These are phyloP conservation scores for Cichorium intybus DNA, from an alignment of 140 eudicot species.

Conservation along the genomic window DNA sequence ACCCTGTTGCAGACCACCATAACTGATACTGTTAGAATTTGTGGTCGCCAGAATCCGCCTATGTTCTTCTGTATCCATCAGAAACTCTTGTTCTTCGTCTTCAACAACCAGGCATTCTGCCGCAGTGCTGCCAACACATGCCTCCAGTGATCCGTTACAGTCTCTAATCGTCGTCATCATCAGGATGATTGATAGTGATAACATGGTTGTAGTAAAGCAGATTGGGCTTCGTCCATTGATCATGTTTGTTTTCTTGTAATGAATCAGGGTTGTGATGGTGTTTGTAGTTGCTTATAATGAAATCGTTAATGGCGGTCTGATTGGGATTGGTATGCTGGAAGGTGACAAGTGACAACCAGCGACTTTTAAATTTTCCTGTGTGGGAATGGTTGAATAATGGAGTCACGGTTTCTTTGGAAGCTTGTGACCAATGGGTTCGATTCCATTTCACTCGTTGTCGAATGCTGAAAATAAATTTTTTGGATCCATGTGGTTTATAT, in stretches of 20 bases:
- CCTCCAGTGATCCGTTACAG: background rate
- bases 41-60: constrained; percentile 8
- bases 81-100: constrained; percentile 19
- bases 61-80: constrained; percentile 25
- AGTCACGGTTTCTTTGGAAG: background rate
- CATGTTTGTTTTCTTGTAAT: constrained; percentile 3
- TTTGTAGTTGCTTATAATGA: background rate
- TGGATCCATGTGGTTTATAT: background rate
- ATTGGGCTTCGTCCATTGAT: background rate
- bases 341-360: background rate
- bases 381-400: background rate
- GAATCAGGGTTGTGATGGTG: background rate
- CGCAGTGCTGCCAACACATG: background rate
- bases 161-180: constrained; percentile 6
- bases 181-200: constrained; percentile 7
- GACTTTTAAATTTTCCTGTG: background rate
- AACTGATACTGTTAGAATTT: background rate
- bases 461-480: background rate
- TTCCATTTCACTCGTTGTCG: background rate
- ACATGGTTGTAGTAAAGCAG: background rate
- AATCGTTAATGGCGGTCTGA: background rate
- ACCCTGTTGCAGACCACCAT: background rate
- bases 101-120: background rate
- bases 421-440: background rate
- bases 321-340: background rate